phyloP scores from a whole-genome alignment of 768 basidiomycete species.

The Mycena venus region DNA sequence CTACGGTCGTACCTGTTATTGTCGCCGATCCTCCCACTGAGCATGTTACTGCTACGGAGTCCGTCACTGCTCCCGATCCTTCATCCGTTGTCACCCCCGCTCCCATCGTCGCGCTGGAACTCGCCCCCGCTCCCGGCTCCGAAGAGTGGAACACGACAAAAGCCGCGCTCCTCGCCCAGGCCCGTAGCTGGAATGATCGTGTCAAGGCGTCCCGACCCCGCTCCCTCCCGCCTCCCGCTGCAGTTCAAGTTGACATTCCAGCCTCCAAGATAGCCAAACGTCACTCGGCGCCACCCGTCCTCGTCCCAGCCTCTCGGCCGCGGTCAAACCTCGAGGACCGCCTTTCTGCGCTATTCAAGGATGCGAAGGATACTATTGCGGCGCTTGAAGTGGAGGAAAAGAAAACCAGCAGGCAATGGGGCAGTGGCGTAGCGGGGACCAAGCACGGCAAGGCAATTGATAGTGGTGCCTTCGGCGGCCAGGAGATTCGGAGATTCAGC shows the following conservation, averaged over 20 bases:
- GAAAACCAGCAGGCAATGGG: not conserved
- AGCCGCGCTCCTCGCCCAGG: not conserved
- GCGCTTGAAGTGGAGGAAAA: not conserved
- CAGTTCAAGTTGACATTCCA: not conserved
- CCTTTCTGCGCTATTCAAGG: not conserved
- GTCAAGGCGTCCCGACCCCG: not conserved
- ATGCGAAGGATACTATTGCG: not conserved
- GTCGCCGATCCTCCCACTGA: not conserved
- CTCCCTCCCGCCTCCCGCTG: not conserved
- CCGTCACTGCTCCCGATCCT: no score
- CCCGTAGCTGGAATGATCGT: not conserved
- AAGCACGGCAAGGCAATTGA: not conserved
- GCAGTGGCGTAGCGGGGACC: not conserved
- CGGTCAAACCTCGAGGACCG: not conserved
- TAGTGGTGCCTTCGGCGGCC: not conserved
- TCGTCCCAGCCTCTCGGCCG: not conserved
- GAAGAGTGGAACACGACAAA: slow-evolving; percentile 1
- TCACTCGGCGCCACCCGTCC: slow-evolving; percentile 10
- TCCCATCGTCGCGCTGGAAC: not conserved
- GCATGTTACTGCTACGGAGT: no score
- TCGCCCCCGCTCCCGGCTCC: not conserved
- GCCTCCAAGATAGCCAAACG: not conserved
- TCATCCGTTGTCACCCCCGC: no score
- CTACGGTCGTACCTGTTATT: not conserved
- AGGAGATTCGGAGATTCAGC: not conserved